Evolutionary conservation across 495 filamentous ascomycete species (phyloP), one percentile per base, ranked within the genome.

Genomic region (Daldinia vernicosa): DNA sequence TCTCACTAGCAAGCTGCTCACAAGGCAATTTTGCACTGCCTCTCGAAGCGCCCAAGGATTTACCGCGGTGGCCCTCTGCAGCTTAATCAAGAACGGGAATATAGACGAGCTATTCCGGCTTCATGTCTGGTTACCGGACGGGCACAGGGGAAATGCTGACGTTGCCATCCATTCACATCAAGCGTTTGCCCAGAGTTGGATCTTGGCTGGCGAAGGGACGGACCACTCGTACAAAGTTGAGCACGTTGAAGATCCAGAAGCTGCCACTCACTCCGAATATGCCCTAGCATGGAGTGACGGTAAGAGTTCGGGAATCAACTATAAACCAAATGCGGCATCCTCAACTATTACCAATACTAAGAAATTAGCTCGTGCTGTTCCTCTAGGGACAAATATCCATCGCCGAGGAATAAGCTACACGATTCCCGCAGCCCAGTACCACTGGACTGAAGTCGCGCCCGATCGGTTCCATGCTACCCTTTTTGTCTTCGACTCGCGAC

Each of bases 21-120:
- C 45, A 9, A 30, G 60, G 14, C 59, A 43, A 28, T 43, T 61
- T 9, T 57, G 14, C 65, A 40, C 59, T 63, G 28, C 76, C 66
- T 76, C 77, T 57, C 55, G 78, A 62, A 67, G 75, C 66, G 52
- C 70, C 9, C 64, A 76, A 66, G 62, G 70, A 19, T 69, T 78
- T 57, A 47, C 77, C 67, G 33, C 70, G 50, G 55, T 77, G 15
- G 62, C 78, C 63, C 54, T 78, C 39, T 66, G 68, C 63, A 63
- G 75, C 69, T 28, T 79, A 59, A 26, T 64, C 5, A 65, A 68
- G 17, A 47, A 73, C 24, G 70, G 64, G 7, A 54, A 43, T 7
- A 77, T 77, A 26, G 72, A 75, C 11, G 69, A 77, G 32, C 66
- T 77, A 6, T 73, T 64, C 35, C 61, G 75, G 1, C 55, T 77